Evolutionary conservation across 352 stramenopile species (phyloP), one percentile per base, ranked within the genome.

Genomic region (Thalassiosira exigua): DNA sequence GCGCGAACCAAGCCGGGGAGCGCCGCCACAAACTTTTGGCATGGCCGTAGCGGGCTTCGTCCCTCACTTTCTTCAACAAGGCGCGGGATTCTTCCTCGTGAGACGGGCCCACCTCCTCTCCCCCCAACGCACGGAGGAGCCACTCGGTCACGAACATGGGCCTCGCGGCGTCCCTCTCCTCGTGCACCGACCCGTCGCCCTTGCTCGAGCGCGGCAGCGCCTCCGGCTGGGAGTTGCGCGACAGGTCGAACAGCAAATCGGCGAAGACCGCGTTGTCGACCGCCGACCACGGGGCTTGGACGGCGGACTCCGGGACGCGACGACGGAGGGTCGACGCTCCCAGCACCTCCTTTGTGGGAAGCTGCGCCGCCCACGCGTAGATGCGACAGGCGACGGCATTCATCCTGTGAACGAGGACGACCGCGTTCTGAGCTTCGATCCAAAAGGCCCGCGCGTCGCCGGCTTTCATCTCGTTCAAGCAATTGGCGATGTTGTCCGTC

Each of bases 1-100:
- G n/a, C n/a, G n/a, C n/a, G n/a, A n/a, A n/a, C n/a, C n/a, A n/a
- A n/a, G n/a, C n/a, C n/a, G n/a, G n/a, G n/a, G 19, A 62, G 30
- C 69, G 67, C 46, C 19, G 19, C 21, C 53, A 53, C 24, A 12
- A 24, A 21, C 50, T 57, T n/a, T n/a, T n/a, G n/a, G n/a, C n/a
- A n/a, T n/a, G n/a, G n/a, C 69, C 69, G 19, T 57, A 68, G 39
- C 27, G 53, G 46, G 53, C 53, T 21, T 61, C 53, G 17, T 61
- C 53, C 27, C 53, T 29, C 24, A 61, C 53, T 33, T 61, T 61
- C n/a, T 61, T 61, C 53, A 61, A n/a, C 53, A 61, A 61, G 4
- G 53, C 53, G 27, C 46, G 42, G 3, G 12, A 29, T 33, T 42
- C 11, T 21, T 61, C 53, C 46, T 19, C 29, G 22, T n/a, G 22